A percentile compares a stretch with the other conserved stretches of the same genome.
These are phyloP conservation scores for Salix viminalis DNA, from an alignment of 345 rosid genomes.

Conservation along the genomic window DNA sequence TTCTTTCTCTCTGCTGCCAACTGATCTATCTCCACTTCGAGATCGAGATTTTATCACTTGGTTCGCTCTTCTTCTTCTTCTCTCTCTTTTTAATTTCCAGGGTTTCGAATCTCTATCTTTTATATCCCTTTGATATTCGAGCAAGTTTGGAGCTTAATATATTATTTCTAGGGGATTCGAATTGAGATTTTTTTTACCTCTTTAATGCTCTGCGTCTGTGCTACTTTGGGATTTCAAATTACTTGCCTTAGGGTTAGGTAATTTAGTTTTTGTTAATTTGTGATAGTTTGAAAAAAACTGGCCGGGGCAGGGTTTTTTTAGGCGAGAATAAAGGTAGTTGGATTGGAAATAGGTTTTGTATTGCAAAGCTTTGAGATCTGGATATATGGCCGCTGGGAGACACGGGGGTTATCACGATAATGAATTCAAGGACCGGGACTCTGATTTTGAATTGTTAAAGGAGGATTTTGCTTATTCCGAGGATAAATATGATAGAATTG, in stretches of 20 bases:
- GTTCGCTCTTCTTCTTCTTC: background rate
- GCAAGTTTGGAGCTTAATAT: background rate
- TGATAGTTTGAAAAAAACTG: background rate
- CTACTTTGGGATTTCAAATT: slow-evolving; percentile 14
- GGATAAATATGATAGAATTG: slow-evolving; percentile 39
- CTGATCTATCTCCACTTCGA: slow-evolving; percentile 1
- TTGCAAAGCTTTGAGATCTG: background rate
- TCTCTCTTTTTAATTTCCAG: background rate
- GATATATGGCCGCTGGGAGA: slow-evolving; percentile 79
- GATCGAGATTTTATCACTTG: background rate
- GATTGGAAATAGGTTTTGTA: slow-evolving; percentile 26
- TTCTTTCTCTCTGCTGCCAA: background rate
- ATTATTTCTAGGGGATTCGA: background rate
- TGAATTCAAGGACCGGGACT: slow-evolving; percentile 58
- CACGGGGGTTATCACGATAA: slow-evolving; percentile 62
- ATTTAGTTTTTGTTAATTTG: background rate
- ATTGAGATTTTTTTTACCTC: background rate
- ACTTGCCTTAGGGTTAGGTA: slow-evolving; percentile 11
- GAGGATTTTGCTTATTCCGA: slow-evolving; percentile 41
- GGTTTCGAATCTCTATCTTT: background rate
- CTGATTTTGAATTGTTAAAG: slow-evolving; percentile 47
- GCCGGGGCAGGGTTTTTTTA: background rate
- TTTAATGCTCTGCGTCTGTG: slow-evolving; percentile 8
- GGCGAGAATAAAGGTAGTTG: background rate
- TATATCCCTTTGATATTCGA: background rate